Evolutionary conservation across 2,329 filamentous ascomycete species (phyloP).

Genomic region (Neophaeococcomyces aloes): DNA sequence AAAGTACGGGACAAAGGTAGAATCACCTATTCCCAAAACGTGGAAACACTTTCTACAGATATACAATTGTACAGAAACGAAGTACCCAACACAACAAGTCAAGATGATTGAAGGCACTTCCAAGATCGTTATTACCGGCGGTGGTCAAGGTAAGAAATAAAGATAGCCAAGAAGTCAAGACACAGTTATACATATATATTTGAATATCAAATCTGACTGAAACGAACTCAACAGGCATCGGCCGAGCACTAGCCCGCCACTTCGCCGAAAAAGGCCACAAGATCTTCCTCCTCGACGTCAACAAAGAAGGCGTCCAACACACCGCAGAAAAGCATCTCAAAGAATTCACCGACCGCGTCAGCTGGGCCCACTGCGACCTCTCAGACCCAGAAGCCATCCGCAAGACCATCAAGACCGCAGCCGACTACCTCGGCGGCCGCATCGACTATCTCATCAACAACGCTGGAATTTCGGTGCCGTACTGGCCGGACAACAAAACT

Average conservation of each 20-base stretch:
- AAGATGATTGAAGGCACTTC: slow-evolving; percentile 12
- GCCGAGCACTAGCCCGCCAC: slow-evolving; percentile 35
- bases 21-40: too few relatives aligned
- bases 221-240: slow-evolving; percentile 28
- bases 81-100: background rate
- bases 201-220: too few relatives aligned
- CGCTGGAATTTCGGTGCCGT: slow-evolving; percentile 27
- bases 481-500: slow-evolving; percentile 37
- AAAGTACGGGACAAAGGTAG: too few relatives aligned
- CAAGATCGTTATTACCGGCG: slow-evolving; percentile 15
- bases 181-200: background rate
- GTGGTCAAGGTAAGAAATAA: slow-evolving; percentile 15
- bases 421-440: slow-evolving; percentile 28
- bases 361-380: slow-evolving; percentile 34
- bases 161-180: too few relatives aligned
- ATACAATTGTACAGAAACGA: too few relatives aligned
- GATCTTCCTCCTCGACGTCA: slow-evolving; percentile 37
- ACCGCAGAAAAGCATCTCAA: slow-evolving; percentile 26
- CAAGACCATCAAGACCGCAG: slow-evolving; percentile 27
- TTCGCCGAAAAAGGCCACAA: slow-evolving; percentile 34
- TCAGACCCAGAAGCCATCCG: slow-evolving; percentile 30
- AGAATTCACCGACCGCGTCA: slow-evolving; percentile 25
- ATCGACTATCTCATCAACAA: slow-evolving; percentile 34
- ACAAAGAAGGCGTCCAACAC: slow-evolving; percentile 32
- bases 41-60: too few relatives aligned